Evolutionary conservation across 345 rosid genomes (phyloP).

Genomic region (Gossypium mustelinum): DNA sequence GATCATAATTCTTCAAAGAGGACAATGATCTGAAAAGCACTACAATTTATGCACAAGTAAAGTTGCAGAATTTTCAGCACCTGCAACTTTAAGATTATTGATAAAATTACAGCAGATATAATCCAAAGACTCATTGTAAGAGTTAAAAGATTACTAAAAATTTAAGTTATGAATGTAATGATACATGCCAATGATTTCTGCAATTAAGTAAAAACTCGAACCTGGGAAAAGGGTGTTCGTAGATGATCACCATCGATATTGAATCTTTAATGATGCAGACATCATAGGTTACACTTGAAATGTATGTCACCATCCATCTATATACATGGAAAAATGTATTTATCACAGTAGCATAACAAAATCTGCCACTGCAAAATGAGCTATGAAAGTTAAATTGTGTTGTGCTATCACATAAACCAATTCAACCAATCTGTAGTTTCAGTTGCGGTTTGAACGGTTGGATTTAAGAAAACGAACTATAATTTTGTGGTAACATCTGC

Average conservation of each 20-base stretch:
- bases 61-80: too few species aligned
- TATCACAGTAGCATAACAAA: slow-evolving; percentile 22
- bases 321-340: slow-evolving; percentile 24
- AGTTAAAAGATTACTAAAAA: neutral
- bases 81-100: too few species aligned
- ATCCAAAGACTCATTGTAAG: neutral
- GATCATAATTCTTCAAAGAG: neutral
- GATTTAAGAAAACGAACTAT: slow-evolving; percentile 14
- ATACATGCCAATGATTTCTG: neutral
- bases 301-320: slow-evolving; percentile 11
- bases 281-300: slow-evolving; percentile 11
- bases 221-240: neutral
- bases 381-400: neutral
- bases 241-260: neutral
- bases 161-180: neutral
- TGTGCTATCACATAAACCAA: slow-evolving; percentile 5
- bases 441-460: neutral
- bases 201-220: neutral
- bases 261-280: neutral
- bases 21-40: neutral
- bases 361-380: slow-evolving; percentile 23
- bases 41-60: too few species aligned
- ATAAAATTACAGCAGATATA: neutral
- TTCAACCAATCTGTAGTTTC: neutral
- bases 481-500: slow-evolving; percentile 37